phyloP scores from a whole-genome alignment of 768 basidiomycete species.

The Boletus subcaerulescens region DNA sequence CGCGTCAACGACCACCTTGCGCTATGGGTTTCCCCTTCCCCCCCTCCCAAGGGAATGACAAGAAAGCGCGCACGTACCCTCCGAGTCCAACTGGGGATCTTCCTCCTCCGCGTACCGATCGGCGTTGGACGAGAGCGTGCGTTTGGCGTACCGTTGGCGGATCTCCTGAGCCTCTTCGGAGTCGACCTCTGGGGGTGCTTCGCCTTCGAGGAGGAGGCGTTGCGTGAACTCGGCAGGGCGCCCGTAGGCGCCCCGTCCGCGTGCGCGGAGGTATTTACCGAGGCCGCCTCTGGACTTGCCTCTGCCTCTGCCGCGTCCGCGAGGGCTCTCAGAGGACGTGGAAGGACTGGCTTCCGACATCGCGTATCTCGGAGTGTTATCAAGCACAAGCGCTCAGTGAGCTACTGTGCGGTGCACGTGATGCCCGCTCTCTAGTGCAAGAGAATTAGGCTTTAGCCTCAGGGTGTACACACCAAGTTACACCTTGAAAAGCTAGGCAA shows the following conservation, averaged over 20 bases:
- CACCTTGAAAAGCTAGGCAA: not conserved
- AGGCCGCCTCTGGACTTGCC: slow-evolving; percentile 64
- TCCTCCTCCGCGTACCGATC: slow-evolving; percentile 74
- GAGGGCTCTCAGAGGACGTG: slow-evolving; percentile 9
- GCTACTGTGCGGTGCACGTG: not conserved
- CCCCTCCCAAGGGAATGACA: too few species aligned
- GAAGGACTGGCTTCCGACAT: slow-evolving; percentile 16
- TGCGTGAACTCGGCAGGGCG: slow-evolving; percentile 66
- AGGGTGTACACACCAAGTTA: not conserved
- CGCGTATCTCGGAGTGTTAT: too few species aligned
- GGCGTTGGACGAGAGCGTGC: slow-evolving; percentile 64
- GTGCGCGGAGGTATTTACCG: slow-evolving; percentile 72
- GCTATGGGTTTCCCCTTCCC: too few species aligned
- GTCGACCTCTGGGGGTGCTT: slow-evolving; percentile 38
- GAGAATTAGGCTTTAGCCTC: too few species aligned
- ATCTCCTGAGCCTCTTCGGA: slow-evolving; percentile 48
- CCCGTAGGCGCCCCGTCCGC: slow-evolving; percentile 60
- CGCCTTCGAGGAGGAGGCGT: slow-evolving; percentile 60
- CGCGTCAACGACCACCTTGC: not conserved
- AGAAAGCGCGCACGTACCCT: slow-evolving; percentile 43
- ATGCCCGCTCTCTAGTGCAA: not conserved
- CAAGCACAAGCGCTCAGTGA: too few species aligned
- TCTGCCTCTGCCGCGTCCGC: slow-evolving; percentile 46
- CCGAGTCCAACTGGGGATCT: slow-evolving; percentile 65
- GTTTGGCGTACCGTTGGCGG: slow-evolving; percentile 49